These are phyloP conservation scores for Eudorina sp. DNA, from an alignment of 139 green algal species.

Conservation along the genomic window DNA sequence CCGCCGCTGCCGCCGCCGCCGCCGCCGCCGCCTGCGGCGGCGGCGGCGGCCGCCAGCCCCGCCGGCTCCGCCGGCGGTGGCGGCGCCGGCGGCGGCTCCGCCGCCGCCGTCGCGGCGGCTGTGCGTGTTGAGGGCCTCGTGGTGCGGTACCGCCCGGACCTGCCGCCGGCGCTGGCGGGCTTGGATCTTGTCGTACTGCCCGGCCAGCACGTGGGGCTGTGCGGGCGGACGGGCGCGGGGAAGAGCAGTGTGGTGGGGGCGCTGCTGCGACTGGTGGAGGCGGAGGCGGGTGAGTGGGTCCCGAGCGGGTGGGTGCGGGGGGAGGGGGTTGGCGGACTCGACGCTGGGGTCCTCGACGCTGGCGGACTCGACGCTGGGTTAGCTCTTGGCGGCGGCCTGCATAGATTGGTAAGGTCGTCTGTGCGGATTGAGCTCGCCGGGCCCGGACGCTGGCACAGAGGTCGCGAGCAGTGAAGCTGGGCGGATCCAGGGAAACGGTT, in stretches of 20 bases:
- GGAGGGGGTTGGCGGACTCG: neutral
- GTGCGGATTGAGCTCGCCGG: too few species aligned
- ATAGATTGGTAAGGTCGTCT: too few species aligned
- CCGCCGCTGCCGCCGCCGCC: neutral
- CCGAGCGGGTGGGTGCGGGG: neutral
- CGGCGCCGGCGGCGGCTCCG: neutral
- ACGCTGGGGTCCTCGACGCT: too few species aligned
- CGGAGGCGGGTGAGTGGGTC: slow-evolving; percentile 46
- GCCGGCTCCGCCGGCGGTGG: neutral
- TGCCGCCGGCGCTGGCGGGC: slow-evolving; percentile 62
- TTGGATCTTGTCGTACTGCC: slow-evolving; percentile 57
- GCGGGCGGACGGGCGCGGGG: slow-evolving; percentile 84
- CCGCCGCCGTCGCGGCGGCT: too few species aligned
- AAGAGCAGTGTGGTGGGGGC: slow-evolving; percentile 76
- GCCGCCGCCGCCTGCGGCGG: neutral
- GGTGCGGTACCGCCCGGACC: slow-evolving; percentile 11
- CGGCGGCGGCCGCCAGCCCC: neutral
- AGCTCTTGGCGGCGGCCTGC: too few species aligned
- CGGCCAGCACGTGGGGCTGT: slow-evolving; percentile 79
- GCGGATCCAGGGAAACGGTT: too few species aligned
- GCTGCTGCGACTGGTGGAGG: slow-evolving; percentile 72
- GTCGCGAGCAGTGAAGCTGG: too few species aligned
- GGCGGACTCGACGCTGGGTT: too few species aligned
- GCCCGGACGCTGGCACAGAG: too few species aligned
- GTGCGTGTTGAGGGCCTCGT: neutral